Percentiles rank a stretch among this genome's conserved stretches.
Conservation (phyloP, 1,284 basidiomycete genomes). For the Heimioporus retisporus region DNA sequence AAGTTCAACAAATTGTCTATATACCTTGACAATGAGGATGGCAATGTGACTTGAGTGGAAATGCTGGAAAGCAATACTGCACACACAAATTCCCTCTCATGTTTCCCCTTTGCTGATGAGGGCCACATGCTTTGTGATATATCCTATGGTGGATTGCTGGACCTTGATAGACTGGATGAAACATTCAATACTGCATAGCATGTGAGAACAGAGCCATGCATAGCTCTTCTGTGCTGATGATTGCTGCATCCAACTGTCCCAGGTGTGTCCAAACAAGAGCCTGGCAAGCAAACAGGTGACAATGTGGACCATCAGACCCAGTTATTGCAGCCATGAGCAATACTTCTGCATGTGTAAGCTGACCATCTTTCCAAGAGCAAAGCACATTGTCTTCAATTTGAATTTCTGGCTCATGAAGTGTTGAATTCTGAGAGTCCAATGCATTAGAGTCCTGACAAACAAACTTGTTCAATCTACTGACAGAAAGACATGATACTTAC, state of each 20-base stretch:
- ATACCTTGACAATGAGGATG: constrained; percentile 10
- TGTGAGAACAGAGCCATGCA: no score
- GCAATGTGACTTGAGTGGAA: neutral
- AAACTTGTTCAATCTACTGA: neutral
- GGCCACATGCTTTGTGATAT: constrained; percentile 16
- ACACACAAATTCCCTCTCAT: neutral
- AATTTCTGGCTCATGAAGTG: constrained; percentile 7
- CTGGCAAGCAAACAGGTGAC: constrained; percentile 11
- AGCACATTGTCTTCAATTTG: neutral
- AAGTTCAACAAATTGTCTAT: no score
- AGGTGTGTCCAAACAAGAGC: constrained; percentile 13
- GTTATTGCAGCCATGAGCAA: neutral
- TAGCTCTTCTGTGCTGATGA: constrained; percentile 17
- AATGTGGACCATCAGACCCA: neutral
- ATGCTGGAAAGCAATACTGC: constrained; percentile 4
- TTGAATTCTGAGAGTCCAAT: neutral
- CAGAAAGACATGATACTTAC: constrained; percentile 5
- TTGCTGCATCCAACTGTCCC: constrained; percentile 7
- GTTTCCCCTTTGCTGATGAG: constrained; percentile 10
- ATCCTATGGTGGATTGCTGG: constrained; percentile 4
- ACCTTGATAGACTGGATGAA: constrained; percentile 5
- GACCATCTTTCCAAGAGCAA: neutral
- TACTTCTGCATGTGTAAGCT: neutral
- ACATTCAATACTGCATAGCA: no score
- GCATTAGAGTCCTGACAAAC: neutral